Percentiles rank a stretch among this genome's conserved stretches.
These are phyloP conservation scores for Arabis alpina DNA, from an alignment of 345 rosid genomes.

Conservation along the genomic window DNA sequence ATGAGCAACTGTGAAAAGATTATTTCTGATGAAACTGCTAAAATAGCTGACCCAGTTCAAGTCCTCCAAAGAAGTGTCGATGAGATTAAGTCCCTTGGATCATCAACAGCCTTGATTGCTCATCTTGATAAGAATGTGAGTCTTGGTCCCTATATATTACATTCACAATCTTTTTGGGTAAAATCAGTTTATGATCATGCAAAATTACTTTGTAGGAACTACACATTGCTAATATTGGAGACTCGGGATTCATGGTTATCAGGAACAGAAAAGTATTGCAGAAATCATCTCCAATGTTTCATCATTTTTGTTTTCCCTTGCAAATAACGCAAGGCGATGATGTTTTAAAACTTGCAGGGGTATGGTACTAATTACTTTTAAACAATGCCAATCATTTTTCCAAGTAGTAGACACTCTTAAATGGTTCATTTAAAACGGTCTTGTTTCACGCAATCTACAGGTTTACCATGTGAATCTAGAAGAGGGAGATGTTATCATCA, in stretches of 20 bases:
- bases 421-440: background rate
- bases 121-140: slow-evolving; percentile 66
- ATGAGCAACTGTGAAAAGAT: slow-evolving; percentile 60
- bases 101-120: slow-evolving; percentile 71
- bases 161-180: background rate
- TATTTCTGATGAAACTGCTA: slow-evolving; percentile 43
- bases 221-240: slow-evolving; percentile 72
- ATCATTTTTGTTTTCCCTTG: slow-evolving; percentile 70
- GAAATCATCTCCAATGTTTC: slow-evolving; percentile 66
- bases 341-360: slow-evolving; percentile 60
- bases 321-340: slow-evolving; percentile 55
- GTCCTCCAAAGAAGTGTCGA: slow-evolving; percentile 56
- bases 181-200: slow-evolving; percentile 21
- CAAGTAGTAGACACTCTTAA: slow-evolving; percentile 22
- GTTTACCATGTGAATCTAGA: slow-evolving; percentile 54
- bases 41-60: slow-evolving; percentile 53
- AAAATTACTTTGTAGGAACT: slow-evolving; percentile 53
- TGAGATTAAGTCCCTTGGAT: slow-evolving; percentile 59
- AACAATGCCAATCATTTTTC: background rate
- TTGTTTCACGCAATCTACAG: slow-evolving; percentile 44
- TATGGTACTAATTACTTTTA: slow-evolving; percentile 30
- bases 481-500: slow-evolving; percentile 62
- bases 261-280: slow-evolving; percentile 56
- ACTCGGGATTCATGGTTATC: slow-evolving; percentile 72
- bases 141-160: slow-evolving; percentile 19